A percentile compares a stretch with the other conserved stretches of the same genome.
phyloP scores from a whole-genome alignment of 495 filamentous ascomycete species.

The Xylaria grammica region DNA sequence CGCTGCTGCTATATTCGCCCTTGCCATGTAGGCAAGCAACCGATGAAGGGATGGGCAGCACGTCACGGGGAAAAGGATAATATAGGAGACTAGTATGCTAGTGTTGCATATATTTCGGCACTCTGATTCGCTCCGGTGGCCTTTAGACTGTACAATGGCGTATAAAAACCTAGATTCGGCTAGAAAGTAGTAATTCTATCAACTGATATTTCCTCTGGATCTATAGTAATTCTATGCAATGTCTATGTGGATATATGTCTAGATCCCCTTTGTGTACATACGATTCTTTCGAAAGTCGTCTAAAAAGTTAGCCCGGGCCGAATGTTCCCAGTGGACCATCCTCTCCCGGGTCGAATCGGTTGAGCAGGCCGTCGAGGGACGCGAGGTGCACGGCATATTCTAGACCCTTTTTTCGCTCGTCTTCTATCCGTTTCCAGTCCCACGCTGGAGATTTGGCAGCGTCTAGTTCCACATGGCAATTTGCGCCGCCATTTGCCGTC shows the following conservation, averaged over 20 bases:
- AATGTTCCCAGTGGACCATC: slow-evolving; percentile 54
- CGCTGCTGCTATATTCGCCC: slow-evolving; percentile 35
- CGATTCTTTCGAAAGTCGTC: slow-evolving; percentile 1
- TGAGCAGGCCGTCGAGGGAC: slow-evolving; percentile 55
- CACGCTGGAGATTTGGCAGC: slow-evolving; percentile 40
- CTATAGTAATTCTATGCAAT: slow-evolving; percentile 3
- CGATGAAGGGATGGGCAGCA: not conserved
- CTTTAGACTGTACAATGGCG: not conserved
- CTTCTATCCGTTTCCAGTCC: slow-evolving; percentile 57
- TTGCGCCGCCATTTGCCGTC: not conserved
- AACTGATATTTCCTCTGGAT: not conserved
- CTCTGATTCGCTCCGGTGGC: not conserved
- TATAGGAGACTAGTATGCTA: not conserved
- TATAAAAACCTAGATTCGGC: not conserved
- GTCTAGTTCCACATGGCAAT: slow-evolving; percentile 35
- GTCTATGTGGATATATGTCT: slow-evolving; percentile 14
- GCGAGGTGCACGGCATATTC: slow-evolving; percentile 55
- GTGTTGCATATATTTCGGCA: not conserved
- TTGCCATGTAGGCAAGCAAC: slow-evolving; percentile 34
- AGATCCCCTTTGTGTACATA: not conserved
- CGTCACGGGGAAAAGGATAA: not conserved
- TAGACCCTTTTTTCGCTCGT: slow-evolving; percentile 51
- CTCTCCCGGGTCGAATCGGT: slow-evolving; percentile 53
- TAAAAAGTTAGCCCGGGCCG: slow-evolving; percentile 42
- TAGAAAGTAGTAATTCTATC: not conserved